Percentiles rank a stretch among this genome's conserved stretches.
Conservation (phyloP, 2,329 filamentous ascomycete genomes). For the Colletotrichum godetiae region DNA sequence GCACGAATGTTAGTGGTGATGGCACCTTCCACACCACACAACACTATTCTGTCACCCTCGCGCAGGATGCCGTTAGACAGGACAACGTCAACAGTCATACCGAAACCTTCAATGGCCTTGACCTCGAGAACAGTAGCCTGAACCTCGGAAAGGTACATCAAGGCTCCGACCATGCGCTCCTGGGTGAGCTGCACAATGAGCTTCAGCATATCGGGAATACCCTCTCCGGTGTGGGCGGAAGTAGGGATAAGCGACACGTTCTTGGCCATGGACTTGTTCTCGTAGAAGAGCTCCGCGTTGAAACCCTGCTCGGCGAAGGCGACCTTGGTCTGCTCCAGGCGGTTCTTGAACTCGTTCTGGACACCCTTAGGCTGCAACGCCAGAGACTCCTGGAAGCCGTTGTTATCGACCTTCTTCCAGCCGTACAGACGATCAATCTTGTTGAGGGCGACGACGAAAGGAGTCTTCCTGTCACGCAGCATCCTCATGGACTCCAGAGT, state of each 20-base stretch:
- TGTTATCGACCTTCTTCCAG: constrained; percentile 99
- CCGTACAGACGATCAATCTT: constrained; percentile 99
- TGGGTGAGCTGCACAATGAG: constrained; percentile 92
- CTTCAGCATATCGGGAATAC: constrained; percentile 99
- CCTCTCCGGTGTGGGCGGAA: constrained; percentile 97
- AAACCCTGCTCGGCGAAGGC: constrained; percentile 97
- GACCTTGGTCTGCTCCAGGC: constrained; percentile 90
- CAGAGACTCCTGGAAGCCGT: constrained; percentile 95
- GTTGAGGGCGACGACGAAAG: constrained; percentile 98
- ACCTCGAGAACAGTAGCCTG: constrained; percentile 98
- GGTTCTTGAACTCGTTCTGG: constrained; percentile 92
- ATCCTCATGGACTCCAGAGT: constrained; percentile 97
- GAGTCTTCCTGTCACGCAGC: constrained; percentile 91
- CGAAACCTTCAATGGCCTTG: constrained; percentile 98
- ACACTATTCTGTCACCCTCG: constrained; percentile 93
- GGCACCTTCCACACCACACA: constrained; percentile 96
- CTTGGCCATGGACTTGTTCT: constrained; percentile 97
- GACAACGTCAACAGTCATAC: constrained; percentile 98
- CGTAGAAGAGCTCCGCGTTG: constrained; percentile 96
- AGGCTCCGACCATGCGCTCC: constrained; percentile 94
- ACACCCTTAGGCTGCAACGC: constrained; percentile 91
- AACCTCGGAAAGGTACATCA: constrained; percentile 99
- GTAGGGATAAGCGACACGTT: constrained; percentile 97
- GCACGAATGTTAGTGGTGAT: constrained; percentile 97
- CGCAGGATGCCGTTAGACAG: constrained; percentile 94